Conservation (phyloP, 2,329 filamentous ascomycete genomes). For the Fusarium solani-melongenae region DNA sequence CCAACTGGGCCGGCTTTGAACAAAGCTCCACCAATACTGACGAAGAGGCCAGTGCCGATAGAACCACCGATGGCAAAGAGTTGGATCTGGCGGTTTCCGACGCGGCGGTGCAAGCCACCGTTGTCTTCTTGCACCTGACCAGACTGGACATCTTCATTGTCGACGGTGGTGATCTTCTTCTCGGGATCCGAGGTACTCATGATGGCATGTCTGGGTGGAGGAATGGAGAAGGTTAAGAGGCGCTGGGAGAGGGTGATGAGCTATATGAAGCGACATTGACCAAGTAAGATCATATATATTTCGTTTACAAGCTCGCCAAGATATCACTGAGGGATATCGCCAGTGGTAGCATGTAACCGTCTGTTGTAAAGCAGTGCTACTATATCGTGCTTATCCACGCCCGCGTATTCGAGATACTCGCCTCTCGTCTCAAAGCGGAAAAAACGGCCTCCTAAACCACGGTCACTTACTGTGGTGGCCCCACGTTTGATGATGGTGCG, state of each 20-base stretch:
- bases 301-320: not conserved
- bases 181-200: not conserved
- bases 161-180: not conserved
- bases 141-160: not conserved
- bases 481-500: not conserved
- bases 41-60: conserved; percentile 67
- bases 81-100: not conserved
- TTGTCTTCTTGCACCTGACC: not conserved
- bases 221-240: not conserved
- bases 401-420: not conserved
- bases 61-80: conserved; percentile 63
- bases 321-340: not conserved
- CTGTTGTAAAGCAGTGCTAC: not conserved
- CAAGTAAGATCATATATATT: not conserved
- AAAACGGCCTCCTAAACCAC: not conserved
- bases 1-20: conserved; percentile 44
- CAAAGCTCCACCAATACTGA: conserved; percentile 66
- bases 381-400: not conserved
- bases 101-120: not conserved
- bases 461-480: not conserved
- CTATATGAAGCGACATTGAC: not conserved
- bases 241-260: not conserved
- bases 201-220: not conserved
- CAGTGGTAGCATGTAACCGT: not conserved
- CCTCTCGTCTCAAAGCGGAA: not conserved